Conservation (phyloP, 306 rosid genomes). For the Canavalia ensiformis region DNA sequence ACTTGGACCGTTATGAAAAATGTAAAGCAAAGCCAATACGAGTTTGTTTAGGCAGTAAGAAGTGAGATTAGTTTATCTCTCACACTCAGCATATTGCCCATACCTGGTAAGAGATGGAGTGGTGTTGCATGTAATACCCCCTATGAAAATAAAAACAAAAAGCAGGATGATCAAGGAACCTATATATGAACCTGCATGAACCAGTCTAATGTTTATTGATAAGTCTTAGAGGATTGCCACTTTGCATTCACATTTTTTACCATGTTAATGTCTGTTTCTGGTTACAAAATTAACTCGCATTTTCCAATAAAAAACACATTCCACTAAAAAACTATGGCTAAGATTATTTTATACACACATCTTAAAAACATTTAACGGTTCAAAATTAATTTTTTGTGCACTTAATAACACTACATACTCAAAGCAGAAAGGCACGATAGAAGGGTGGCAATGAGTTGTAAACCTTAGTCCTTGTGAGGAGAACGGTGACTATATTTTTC, state of each 20-base stretch:
- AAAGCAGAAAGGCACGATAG: not conserved
- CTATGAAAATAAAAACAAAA: not conserved
- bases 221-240: not conserved
- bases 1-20: not conserved
- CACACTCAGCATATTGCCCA: not conserved
- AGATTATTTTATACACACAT: too few species aligned
- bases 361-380: too few species aligned
- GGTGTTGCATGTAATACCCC: not conserved
- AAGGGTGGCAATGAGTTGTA: not conserved
- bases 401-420: not conserved
- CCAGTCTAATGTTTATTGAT: not conserved
- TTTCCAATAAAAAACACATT: too few species aligned
- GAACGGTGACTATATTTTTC: conserved; percentile 55
- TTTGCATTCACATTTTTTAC: not conserved
- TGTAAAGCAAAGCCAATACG: not conserved
- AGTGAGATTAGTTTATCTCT: not conserved
- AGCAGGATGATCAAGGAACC: not conserved
- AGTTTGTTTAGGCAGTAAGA: too few species aligned
- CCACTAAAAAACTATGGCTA: too few species aligned
- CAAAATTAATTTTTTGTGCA: too few species aligned
- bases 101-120: not conserved
- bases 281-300: too few species aligned
- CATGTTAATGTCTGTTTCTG: too few species aligned
- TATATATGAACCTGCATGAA: not conserved
- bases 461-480: conserved; percentile 50